Evolutionary conservation across 805 yeast species (phyloP).

Genomic region (Kodamaea jinghongensis): DNA sequence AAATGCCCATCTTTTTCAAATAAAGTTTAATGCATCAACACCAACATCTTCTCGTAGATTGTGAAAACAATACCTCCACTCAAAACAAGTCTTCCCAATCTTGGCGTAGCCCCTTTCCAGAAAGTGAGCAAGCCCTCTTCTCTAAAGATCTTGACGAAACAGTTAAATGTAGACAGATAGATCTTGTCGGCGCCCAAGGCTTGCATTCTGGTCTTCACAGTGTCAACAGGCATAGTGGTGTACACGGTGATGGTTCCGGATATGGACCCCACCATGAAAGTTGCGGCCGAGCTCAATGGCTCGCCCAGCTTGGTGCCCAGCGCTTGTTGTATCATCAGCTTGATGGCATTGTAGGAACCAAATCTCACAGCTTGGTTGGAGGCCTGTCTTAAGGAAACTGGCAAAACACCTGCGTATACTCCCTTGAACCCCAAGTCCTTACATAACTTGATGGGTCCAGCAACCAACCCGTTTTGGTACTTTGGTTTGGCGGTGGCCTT

Average conservation of each 20-base stretch:
- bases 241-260: constrained; percentile 90
- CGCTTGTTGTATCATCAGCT: constrained; percentile 70
- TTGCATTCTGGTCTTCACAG: constrained; percentile 97
- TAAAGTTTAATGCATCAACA: constrained; percentile 41
- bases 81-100: constrained; percentile 85
- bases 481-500: constrained; percentile 73
- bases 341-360: constrained; percentile 89
- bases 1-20: not conserved
- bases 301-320: constrained; percentile 63
- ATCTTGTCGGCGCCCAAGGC: constrained; percentile 71
- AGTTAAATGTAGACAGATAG: constrained; percentile 75
- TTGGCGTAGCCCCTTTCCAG: constrained; percentile 98
- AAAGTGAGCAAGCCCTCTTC: constrained; percentile 89
- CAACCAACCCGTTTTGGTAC: constrained; percentile 61
- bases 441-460: constrained; percentile 64
- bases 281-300: constrained; percentile 73
- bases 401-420: constrained; percentile 83
- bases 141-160: constrained; percentile 74
- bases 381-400: constrained; percentile 94
- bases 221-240: constrained; percentile 92
- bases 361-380: constrained; percentile 92
- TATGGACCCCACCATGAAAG: constrained; percentile 86
- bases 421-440: constrained; percentile 81
- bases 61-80: constrained; percentile 98
- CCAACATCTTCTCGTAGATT: constrained; percentile 86